Conservation (phyloP, 1,284 basidiomycete species). For the Laetiporus sulphureus region DNA sequence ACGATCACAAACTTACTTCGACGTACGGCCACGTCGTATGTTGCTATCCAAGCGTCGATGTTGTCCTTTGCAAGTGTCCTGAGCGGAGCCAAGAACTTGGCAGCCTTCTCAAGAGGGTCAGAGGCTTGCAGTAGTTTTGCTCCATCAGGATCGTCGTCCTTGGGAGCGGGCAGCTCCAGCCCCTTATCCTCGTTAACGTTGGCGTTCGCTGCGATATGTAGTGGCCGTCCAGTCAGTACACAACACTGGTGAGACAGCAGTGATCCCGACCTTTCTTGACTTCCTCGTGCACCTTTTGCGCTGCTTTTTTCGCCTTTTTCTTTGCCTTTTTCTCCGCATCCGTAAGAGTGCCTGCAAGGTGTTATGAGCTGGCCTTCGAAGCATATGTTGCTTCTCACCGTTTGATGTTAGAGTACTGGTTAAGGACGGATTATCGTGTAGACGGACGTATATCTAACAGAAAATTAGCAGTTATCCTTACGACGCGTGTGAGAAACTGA, state of each 20-base stretch:
- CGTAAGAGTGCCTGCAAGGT: slow-evolving; percentile 36
- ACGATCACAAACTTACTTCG: slow-evolving; percentile 47
- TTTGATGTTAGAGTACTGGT: no score
- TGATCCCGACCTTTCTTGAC: slow-evolving; percentile 44
- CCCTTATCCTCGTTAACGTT: slow-evolving; percentile 69
- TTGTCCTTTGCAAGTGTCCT: slow-evolving; percentile 43
- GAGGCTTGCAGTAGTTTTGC: slow-evolving; percentile 56
- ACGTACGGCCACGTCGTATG: slow-evolving; percentile 79
- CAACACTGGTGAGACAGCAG: no score
- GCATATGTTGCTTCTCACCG: slow-evolving; percentile 6
- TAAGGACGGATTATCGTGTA: slow-evolving; percentile 73
- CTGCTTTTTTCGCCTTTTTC: slow-evolving; percentile 87
- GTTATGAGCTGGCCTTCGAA: not conserved
- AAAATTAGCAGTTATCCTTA: not conserved
- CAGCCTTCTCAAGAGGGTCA: slow-evolving; percentile 75
- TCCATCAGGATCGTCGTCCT: slow-evolving; percentile 85
- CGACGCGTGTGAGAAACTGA: slow-evolving; percentile 24
- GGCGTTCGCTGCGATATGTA: slow-evolving; percentile 24
- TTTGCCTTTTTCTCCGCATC: slow-evolving; percentile 82
- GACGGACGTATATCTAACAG: slow-evolving; percentile 62
- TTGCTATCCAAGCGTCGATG: slow-evolving; percentile 68
- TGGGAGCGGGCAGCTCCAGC: slow-evolving; percentile 48
- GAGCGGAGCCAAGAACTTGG: slow-evolving; percentile 69
- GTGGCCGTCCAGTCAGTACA: no score
- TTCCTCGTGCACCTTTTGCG: slow-evolving; percentile 61